Conservation (phyloP, 345 rosid genomes). For the Eucalyptus polyanthemos region DNA sequence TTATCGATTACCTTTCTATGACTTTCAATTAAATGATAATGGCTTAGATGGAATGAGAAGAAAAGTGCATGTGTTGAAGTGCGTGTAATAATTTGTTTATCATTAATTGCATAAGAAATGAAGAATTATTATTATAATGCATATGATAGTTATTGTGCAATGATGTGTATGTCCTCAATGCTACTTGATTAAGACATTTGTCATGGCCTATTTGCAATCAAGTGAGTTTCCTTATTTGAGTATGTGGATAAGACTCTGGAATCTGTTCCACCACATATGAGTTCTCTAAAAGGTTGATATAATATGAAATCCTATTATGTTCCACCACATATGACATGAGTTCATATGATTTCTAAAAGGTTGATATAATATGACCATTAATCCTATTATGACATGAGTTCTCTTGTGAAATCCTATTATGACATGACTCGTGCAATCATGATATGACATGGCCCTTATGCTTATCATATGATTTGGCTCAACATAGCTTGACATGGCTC, state of each 20-base stretch:
- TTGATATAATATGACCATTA: background rate
- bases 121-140: background rate
- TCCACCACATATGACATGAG: fast-evolving
- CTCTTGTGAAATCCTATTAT: background rate
- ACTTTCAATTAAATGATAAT: too few species aligned
- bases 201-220: background rate
- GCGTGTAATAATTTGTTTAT: too few species aligned
- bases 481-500: background rate
- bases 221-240: background rate
- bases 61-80: background rate
- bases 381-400: background rate
- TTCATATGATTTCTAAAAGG: background rate
- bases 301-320: background rate
- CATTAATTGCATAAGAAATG: background rate
- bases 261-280: fast-evolving
- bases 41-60: too few species aligned
- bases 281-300: background rate
- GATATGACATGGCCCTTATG: too few species aligned
- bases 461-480: background rate
- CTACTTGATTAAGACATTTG: background rate
- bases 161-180: background rate
- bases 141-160: too few species aligned
- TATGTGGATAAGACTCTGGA: background rate
- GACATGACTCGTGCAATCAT: fast-evolving
- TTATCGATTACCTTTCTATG: too few species aligned